Base-by-base conservation (phyloP, 345 rosid species). In the Draba incana region DNA sequence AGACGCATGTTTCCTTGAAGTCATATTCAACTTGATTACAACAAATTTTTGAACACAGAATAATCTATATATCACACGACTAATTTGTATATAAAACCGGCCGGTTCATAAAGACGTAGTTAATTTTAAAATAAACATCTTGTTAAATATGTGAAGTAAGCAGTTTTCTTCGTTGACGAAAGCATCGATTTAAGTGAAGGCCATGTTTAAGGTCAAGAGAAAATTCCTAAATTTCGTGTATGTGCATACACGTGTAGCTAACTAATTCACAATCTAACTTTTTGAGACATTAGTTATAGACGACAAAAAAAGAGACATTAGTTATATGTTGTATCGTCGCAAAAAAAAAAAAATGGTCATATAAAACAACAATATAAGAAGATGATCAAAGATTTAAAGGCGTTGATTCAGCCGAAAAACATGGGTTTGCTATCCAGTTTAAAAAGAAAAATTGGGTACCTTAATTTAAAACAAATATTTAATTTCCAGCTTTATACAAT, bases 381-480 rank as follows among this genome's bases (percentile, higher is more conserved):
- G 47, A 31, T 37, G 58, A 39, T 38, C 24, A 27, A 62, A 54
- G 50, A 33, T 33, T 33, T 8, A 33, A 33, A 33, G 37, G 63
- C 78, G 74, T 62, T 54, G 25, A 68, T 62, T 75, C 30, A 68
- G 74, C 65, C 74, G 60, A 8, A 63, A 62, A 75, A 62, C 65
- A 68, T 65, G 70, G 74, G 48, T 48, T 62, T 55, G 54, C 53
- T 68, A 62, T 75, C 9, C 27, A 39, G 58, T 53, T 38, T 48
- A 38, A 15, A 38, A 6, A 5, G 11, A 27, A 55, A 69, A 15
- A 28, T 10, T 56, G 8, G 39, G 47, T 31, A 39, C 13, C 10
- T 20, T 20, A 20, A 20, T 20, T 20, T 20, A 20, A 20, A 20
- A 65, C 51, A 8, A 12, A 12, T 35, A 25, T 30, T 41, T 48